Conservation (phyloP, 306 rosid species). For the Trifolium fragiferum region DNA sequence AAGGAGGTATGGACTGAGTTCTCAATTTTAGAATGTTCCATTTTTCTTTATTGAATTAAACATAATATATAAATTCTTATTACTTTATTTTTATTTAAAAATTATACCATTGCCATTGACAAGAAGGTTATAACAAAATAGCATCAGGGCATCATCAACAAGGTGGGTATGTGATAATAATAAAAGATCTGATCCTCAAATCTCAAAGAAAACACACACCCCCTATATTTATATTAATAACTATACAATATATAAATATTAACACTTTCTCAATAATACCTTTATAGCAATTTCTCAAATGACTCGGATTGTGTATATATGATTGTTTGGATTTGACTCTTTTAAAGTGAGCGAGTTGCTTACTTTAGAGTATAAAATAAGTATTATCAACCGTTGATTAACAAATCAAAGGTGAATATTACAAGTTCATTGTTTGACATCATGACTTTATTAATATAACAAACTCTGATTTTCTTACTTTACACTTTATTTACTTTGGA, state of each 20-base stretch:
- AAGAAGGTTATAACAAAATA: not conserved
- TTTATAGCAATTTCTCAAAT: not conserved
- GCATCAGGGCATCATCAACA: not conserved
- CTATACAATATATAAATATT: not conserved
- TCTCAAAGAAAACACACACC: not conserved
- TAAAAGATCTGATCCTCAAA: not conserved
- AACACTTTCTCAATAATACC: slow-evolving; percentile 6
- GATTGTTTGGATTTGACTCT: not conserved
- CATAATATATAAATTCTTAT: not conserved
- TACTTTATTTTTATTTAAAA: slow-evolving; percentile 3
- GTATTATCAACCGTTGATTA: not conserved
- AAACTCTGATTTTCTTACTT: not conserved
- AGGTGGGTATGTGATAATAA: not conserved
- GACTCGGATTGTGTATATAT: not conserved
- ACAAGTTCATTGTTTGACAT: not conserved
- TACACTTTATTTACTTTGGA: not conserved
- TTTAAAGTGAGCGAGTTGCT: not conserved
- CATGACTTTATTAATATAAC: not conserved
- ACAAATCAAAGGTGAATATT: too few species aligned
- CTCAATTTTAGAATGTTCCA: slow-evolving; percentile 4
- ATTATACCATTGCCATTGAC: not conserved
- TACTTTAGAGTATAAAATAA: not conserved
- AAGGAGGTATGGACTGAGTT: slow-evolving; percentile 70
- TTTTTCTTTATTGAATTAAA: slow-evolving; percentile 3
- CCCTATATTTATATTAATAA: not conserved